Evolutionary conservation across 805 yeast genomes (phyloP), one percentile per base, ranked within the genome.

Genomic region (Sungouiella blattae): DNA sequence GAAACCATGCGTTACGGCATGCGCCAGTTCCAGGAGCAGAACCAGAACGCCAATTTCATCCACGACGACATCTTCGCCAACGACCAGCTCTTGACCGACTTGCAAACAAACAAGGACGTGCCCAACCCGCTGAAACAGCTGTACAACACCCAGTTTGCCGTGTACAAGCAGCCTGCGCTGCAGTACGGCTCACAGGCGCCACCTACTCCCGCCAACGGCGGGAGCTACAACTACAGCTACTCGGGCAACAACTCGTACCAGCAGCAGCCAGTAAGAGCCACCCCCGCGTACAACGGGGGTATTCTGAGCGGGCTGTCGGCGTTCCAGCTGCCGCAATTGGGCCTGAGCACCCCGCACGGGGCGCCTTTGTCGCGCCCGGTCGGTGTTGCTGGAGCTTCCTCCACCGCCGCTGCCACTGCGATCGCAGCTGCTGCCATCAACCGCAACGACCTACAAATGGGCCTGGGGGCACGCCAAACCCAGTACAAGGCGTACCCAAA

Each of bases 1-100:
- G 73, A 67, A 34, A 65, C 73, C 32, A 66, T 67, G 67, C 53
- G 64, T 18, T 67, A 67, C 40, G 73, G 73, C 1, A 57, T 67
- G 59, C 64, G 64, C 43, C 73, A 67, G 47, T 64, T 67, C 43
- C 64, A 63, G 37, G 67, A 62, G 41, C 71, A 65, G 44, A 53
- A 52, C 45, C 52, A 57, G 33, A 52, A 55, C 32, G 53, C 54
- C 35, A 50, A 60, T 39, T 59, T 53, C 39, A 53, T 57, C 48
- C 61, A 58, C 28, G 65, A 60, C 33, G 64, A 58, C 35, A 51
- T 52, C 11, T 43, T 54, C 32, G 32, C 43, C 33, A 41, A 43
- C 28, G 58, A 53, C 32, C 56, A 47, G 39, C 52, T 49, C 33
- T 39, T 50, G 40, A 27, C 23, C 25, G 49, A 46, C 22, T 21